Evolutionary conservation across 2,329 filamentous ascomycete genomes (phyloP).

Genomic region (Zalaria sp.): DNA sequence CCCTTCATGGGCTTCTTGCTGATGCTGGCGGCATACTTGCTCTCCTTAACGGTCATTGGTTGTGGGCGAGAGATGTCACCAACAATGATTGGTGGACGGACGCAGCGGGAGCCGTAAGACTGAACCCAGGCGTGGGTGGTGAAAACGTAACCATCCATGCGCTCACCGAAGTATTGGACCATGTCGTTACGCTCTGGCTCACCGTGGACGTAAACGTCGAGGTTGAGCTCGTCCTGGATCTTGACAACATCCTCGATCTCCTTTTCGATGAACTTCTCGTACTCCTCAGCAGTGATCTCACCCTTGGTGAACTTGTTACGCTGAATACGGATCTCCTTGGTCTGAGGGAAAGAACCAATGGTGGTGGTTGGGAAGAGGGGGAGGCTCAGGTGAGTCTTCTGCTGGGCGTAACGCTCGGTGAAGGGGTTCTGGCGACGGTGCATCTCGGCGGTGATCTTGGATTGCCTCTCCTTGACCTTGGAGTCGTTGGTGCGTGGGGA

Average conservation of each 20-base stretch:
- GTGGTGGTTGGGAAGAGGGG: conserved; percentile 98
- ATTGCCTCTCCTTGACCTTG: conserved; percentile 91
- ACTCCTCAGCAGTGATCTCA: conserved; percentile 82
- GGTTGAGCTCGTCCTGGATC: conserved; percentile 94
- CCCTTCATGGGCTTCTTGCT: conserved; percentile 99
- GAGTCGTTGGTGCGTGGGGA: conserved; percentile 96
- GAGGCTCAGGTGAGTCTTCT: conserved; percentile 85
- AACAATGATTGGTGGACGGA: conserved; percentile 95
- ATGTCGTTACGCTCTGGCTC: conserved; percentile 99
- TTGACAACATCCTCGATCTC: conserved; percentile 92
- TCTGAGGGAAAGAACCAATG: conserved; percentile 98
- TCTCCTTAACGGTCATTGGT: conserved; percentile 99
- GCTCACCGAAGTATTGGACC: conserved; percentile 99
- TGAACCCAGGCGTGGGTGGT: conserved; percentile 99
- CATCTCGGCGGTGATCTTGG: conserved; percentile 66
- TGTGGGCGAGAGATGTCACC: conserved; percentile 94
- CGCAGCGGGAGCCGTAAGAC: conserved; percentile 95
- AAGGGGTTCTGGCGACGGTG: conserved; percentile 92
- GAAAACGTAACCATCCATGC: conserved; percentile 92
- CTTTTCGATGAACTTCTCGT: conserved; percentile 98
- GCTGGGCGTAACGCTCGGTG: conserved; percentile 67
- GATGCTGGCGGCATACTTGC: conserved; percentile 91
- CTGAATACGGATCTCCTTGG: conserved; percentile 92
- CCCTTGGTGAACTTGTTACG: conserved; percentile 99
- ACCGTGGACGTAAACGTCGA: conserved; percentile 95